Evolutionary conservation across 2,329 filamentous ascomycete species (phyloP).

Genomic region (Thelonectria rubi): DNA sequence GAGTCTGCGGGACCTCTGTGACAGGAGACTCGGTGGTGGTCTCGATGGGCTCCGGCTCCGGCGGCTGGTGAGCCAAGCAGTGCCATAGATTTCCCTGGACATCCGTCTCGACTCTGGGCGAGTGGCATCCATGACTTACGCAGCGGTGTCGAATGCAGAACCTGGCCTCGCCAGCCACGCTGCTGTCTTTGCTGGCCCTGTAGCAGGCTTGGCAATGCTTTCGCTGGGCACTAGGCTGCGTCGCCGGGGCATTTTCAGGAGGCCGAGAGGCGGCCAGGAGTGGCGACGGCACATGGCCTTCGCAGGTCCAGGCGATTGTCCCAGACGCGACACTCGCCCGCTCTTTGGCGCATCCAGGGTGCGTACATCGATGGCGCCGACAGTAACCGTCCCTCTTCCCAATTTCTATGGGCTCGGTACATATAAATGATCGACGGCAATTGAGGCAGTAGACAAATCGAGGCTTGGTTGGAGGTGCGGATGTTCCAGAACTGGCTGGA

Average conservation of each 20-base stretch:
- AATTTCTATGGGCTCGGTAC: background rate
- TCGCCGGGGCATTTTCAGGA: background rate
- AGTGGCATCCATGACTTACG: constrained; percentile 1
- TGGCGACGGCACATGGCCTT: background rate
- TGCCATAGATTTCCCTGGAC: background rate
- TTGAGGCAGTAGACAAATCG: background rate
- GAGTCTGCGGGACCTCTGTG: background rate
- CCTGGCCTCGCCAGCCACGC: background rate
- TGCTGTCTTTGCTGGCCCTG: background rate
- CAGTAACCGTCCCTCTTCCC: background rate
- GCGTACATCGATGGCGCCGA: constrained; percentile 9
- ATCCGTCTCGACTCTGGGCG: background rate
- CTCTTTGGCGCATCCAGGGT: background rate
- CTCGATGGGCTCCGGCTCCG: background rate
- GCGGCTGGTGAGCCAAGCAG: constrained; percentile 3
- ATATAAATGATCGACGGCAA: background rate
- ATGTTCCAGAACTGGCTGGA: background rate
- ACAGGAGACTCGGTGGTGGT: background rate
- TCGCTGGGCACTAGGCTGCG: background rate
- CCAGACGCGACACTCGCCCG: background rate
- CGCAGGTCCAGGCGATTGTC: constrained; percentile 5
- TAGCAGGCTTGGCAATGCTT: background rate
- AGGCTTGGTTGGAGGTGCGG: background rate
- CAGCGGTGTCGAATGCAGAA: constrained; percentile 17
- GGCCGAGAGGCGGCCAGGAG: background rate